Conservation (phyloP, 2,329 filamentous ascomycete genomes). For the Cladosporium halotolerans region DNA sequence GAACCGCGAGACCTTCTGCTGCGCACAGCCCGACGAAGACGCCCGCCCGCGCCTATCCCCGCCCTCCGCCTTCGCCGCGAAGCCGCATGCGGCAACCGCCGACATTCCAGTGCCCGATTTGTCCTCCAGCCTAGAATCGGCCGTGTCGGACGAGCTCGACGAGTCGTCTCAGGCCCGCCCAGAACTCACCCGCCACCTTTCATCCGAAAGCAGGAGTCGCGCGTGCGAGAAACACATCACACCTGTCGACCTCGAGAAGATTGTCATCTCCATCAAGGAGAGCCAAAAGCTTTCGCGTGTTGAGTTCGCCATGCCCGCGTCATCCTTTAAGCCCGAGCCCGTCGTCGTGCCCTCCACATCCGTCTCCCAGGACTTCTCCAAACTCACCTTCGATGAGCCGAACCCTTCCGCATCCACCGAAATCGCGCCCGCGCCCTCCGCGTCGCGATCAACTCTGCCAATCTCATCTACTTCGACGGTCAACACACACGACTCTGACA, state of each 20-base stretch:
- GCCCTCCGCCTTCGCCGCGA: neutral
- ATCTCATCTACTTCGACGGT: slow-evolving; percentile 50
- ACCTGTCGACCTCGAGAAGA: slow-evolving; percentile 86
- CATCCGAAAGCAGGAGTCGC: slow-evolving; percentile 61
- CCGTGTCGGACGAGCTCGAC: slow-evolving; percentile 35
- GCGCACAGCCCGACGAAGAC: slow-evolving; percentile 43
- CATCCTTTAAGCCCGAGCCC: slow-evolving; percentile 9
- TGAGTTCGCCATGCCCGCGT: slow-evolving; percentile 31
- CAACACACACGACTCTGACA: slow-evolving; percentile 32
- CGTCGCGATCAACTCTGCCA: neutral
- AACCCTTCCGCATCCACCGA: slow-evolving; percentile 23
- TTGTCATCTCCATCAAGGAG: slow-evolving; percentile 86
- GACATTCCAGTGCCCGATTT: slow-evolving; percentile 36
- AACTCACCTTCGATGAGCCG: slow-evolving; percentile 20
- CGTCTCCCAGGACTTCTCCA: slow-evolving; percentile 31
- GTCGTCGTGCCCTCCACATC: slow-evolving; percentile 17
- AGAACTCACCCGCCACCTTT: slow-evolving; percentile 65
- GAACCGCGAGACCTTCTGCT: slow-evolving; percentile 90
- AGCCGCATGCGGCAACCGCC: slow-evolving; percentile 22
- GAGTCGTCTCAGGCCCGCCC: slow-evolving; percentile 53
- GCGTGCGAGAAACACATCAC: slow-evolving; percentile 82
- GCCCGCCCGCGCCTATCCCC: neutral
- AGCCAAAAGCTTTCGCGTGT: slow-evolving; percentile 62
- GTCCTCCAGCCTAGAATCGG: slow-evolving; percentile 42
- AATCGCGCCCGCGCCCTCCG: neutral